Percentiles rank a stretch among this genome's conserved stretches.
These are phyloP conservation scores for Aspergillus haitiensis DNA, from an alignment of 495 filamentous ascomycete species.

Conservation along the genomic window DNA sequence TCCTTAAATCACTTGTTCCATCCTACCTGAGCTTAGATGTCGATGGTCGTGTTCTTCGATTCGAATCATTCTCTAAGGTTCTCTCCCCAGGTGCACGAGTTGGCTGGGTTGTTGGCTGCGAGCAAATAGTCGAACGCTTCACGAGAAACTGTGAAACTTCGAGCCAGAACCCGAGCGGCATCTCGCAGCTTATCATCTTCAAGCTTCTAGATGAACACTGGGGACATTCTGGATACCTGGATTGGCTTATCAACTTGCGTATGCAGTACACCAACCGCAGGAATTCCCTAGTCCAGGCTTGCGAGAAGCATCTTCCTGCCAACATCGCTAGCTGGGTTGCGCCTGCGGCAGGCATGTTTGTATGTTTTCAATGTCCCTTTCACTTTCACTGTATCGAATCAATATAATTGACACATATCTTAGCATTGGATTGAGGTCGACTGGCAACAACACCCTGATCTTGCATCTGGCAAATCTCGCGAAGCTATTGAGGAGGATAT, in stretches of 20 bases:
- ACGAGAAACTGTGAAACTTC: constrained; percentile 73
- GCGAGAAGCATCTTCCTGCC: constrained; percentile 73
- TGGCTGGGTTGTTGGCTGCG: constrained; percentile 70
- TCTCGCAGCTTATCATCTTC: constrained; percentile 78
- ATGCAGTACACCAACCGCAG: constrained; percentile 77
- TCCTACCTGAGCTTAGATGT: constrained; percentile 62
- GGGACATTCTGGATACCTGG: constrained; percentile 88
- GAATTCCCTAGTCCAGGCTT: constrained; percentile 76
- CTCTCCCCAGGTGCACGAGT: constrained; percentile 60
- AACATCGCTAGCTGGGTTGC: constrained; percentile 80
- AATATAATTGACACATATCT: constrained; percentile 14
- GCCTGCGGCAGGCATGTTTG: constrained; percentile 96
- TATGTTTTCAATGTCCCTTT: constrained; percentile 45
- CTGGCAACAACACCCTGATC: constrained; percentile 67
- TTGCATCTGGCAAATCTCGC: constrained; percentile 54
- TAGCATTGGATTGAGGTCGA: constrained; percentile 85
- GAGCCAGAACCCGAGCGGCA: constrained; percentile 79
- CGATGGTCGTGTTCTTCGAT: constrained; percentile 66
- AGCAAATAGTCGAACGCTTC: constrained; percentile 80
- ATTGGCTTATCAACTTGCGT: constrained; percentile 87
- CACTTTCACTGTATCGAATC: not conserved
- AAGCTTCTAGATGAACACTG: constrained; percentile 91
- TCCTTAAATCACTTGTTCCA: constrained; percentile 60
- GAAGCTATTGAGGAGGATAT: constrained; percentile 80
- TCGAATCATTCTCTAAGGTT: constrained; percentile 71